A percentile compares a stretch with the other conserved stretches of the same genome.
phyloP scores from a whole-genome alignment of 1,139 yeast species.

The Hanseniaspora uvarum region DNA sequence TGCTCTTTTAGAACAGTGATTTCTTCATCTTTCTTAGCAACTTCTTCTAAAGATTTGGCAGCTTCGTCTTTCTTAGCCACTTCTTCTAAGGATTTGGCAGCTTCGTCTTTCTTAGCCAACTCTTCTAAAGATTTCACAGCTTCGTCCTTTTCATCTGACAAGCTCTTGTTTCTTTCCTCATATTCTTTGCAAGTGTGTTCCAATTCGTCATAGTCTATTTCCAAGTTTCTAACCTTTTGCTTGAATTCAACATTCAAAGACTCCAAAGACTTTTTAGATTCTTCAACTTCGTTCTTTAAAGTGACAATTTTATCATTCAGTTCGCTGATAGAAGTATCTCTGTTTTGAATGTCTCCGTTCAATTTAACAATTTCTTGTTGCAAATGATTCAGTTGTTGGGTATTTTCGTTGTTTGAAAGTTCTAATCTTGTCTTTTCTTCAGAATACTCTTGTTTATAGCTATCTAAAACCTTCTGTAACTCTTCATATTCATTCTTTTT shows the following conservation, averaged over 20 bases:
- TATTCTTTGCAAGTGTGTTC: constrained; percentile 27
- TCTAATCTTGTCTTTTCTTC: background rate
- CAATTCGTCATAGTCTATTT: constrained; percentile 21
- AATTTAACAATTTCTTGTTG: background rate
- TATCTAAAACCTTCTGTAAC: constrained; percentile 2
- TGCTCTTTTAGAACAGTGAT: constrained; percentile 17
- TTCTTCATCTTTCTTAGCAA: constrained; percentile 19
- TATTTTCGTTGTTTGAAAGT: background rate
- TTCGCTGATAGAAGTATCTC: background rate
- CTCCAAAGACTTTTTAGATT: constrained; percentile 1
- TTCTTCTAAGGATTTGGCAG: constrained; percentile 29
- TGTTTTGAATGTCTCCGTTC: background rate
- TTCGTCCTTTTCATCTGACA: constrained; percentile 24
- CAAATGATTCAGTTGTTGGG: background rate
- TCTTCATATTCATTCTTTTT: constrained; percentile 14
- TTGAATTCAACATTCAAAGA: constrained; percentile 2
- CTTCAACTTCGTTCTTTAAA: constrained; percentile 7
- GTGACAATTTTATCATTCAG: constrained; percentile 1
- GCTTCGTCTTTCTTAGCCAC: constrained; percentile 30
- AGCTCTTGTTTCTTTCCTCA: constrained; percentile 34
- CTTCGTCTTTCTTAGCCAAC: constrained; percentile 23
- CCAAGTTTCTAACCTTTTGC: constrained; percentile 13
- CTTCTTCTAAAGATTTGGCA: constrained; percentile 25
- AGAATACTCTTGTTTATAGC: background rate
- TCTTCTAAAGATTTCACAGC: constrained; percentile 31